Percentiles rank a stretch among this genome's conserved stretches.
Conservation (phyloP, 768 basidiomycete species). For the Punctularia strigosozonata region DNA sequence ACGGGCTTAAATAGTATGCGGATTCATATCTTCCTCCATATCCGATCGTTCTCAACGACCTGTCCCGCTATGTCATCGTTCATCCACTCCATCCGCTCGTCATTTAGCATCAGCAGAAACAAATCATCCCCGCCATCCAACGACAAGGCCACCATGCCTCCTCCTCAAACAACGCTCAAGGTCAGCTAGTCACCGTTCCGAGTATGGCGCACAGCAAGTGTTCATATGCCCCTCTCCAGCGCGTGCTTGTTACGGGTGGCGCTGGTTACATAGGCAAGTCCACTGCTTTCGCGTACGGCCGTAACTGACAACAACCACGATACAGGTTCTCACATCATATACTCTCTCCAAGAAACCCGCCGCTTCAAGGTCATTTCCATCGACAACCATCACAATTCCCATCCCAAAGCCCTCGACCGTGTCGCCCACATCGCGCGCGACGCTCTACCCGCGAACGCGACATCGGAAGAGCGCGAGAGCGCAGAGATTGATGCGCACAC, state of each 20-base stretch:
- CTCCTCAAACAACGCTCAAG: too few species aligned
- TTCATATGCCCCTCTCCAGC: too few species aligned
- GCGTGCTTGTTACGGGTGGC: slow-evolving; percentile 65
- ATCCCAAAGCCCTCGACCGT: slow-evolving; percentile 58
- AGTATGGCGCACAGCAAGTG: too few species aligned
- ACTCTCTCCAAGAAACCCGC: slow-evolving; percentile 72
- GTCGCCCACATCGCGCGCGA: slow-evolving; percentile 72
- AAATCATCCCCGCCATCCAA: too few species aligned
- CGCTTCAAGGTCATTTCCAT: slow-evolving; percentile 88
- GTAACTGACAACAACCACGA: slow-evolving; percentile 9
- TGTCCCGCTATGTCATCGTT: too few species aligned
- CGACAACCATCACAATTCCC: slow-evolving; percentile 93
- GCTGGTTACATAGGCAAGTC: slow-evolving; percentile 80
- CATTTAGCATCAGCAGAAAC: too few species aligned
- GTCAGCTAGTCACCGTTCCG: too few species aligned
- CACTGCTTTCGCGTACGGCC: slow-evolving; percentile 7
- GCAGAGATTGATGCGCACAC: slow-evolving; percentile 56
- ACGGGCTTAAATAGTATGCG: too few species aligned
- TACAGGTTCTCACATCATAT: slow-evolving; percentile 89
- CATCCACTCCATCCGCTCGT: too few species aligned
- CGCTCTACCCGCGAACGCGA: slow-evolving; percentile 54
- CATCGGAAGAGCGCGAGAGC: slow-evolving; percentile 58
- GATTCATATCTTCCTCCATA: too few species aligned
- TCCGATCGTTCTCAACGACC: too few species aligned
- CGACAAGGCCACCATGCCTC: too few species aligned